Conservation (phyloP, 2,329 filamentous ascomycete species). For the Cladorrhinum sp. region DNA sequence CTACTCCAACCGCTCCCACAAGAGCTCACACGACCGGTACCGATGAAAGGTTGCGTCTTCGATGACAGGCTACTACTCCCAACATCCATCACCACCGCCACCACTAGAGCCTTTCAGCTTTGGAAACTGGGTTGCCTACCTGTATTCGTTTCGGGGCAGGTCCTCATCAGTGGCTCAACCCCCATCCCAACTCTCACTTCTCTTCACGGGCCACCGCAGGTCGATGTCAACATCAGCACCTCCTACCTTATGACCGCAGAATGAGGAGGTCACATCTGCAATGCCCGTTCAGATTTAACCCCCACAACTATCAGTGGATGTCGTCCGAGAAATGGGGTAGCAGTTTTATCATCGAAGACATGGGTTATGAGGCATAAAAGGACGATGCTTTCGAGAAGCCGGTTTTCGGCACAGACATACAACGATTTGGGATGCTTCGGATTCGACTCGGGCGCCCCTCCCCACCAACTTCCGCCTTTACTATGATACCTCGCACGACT, state of each 20-base stretch:
- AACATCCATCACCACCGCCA: slow-evolving; percentile 39
- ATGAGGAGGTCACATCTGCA: not conserved
- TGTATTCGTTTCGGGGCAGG: slow-evolving; percentile 45
- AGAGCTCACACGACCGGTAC: slow-evolving; percentile 39
- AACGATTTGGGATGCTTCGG: not conserved
- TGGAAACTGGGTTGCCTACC: slow-evolving; percentile 46
- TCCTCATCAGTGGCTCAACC: slow-evolving; percentile 35
- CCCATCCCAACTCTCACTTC: slow-evolving; percentile 48
- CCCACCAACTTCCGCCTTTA: not conserved
- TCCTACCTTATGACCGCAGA: slow-evolving; percentile 25
- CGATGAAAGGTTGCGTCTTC: slow-evolving; percentile 56
- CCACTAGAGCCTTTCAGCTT: slow-evolving; percentile 44
- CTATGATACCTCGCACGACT: not conserved
- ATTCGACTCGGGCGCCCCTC: not conserved
- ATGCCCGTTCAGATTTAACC: not conserved
- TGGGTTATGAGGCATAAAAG: slow-evolving; percentile 6
- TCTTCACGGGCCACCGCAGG: slow-evolving; percentile 46
- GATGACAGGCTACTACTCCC: slow-evolving; percentile 43
- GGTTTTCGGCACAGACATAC: not conserved
- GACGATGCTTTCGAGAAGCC: not conserved
- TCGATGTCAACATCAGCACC: slow-evolving; percentile 40
- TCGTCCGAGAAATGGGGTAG: slow-evolving; percentile 19
- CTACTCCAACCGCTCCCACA: slow-evolving; percentile 47
- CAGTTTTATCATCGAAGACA: slow-evolving; percentile 29
- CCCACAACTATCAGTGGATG: slow-evolving; percentile 21